A percentile compares a stretch with the other conserved stretches of the same genome.
These are phyloP conservation scores for Huntiella omanensis DNA, from an alignment of 2,329 filamentous ascomycete genomes.

Conservation along the genomic window DNA sequence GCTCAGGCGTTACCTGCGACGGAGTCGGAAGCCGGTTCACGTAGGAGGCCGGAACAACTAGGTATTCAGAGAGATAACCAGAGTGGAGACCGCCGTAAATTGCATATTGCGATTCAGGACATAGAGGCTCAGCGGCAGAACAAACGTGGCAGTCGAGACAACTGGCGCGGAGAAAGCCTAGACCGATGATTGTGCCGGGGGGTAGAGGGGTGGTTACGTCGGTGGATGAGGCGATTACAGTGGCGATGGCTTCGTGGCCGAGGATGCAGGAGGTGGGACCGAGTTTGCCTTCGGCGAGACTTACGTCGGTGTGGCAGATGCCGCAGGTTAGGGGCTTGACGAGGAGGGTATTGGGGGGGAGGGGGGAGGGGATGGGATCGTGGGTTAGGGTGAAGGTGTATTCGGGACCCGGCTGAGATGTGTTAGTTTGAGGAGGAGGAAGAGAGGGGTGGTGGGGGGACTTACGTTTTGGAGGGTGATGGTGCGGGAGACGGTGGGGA, in stretches of 20 bases:
- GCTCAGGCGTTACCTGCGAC: slow-evolving; percentile 42
- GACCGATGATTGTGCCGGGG: neutral
- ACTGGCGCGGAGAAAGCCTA: neutral
- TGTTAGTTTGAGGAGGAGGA: neutral
- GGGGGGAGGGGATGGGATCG: neutral
- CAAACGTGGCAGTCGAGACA: neutral
- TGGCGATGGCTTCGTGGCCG: slow-evolving; percentile 3
- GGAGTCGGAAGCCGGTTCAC: slow-evolving; percentile 39
- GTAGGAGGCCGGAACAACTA: slow-evolving; percentile 50
- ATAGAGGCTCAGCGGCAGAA: neutral
- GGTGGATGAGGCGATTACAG: neutral
- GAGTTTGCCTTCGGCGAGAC: neutral
- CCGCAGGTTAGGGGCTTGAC: neutral
- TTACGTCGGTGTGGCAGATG: neutral
- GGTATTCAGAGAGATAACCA: slow-evolving; percentile 56
- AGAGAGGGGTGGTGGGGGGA: neutral
- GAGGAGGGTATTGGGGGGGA: neutral
- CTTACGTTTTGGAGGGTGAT: neutral
- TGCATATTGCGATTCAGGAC: neutral
- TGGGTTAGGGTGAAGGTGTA: neutral
- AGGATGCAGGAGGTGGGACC: neutral
- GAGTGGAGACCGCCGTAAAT: slow-evolving; percentile 46
- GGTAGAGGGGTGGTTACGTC: neutral
- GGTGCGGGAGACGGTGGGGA: neutral
- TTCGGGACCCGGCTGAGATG: neutral